Evolutionary conservation across 371 early-diverging fungal genomes (phyloP).

Genomic region (Zychaea mexicana): DNA sequence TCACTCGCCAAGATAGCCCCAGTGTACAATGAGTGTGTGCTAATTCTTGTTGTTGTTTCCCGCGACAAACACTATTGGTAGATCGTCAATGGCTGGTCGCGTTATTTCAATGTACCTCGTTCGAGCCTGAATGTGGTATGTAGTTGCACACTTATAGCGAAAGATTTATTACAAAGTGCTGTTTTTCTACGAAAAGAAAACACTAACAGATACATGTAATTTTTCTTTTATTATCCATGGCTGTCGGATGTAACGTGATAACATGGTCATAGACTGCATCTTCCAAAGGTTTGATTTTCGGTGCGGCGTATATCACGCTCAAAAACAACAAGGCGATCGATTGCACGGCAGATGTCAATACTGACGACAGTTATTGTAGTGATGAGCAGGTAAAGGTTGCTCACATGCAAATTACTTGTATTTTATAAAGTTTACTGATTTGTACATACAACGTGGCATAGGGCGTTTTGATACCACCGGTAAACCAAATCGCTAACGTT

Average conservation of each 20-base stretch:
- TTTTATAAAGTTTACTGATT: background rate
- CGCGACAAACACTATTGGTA: slow-evolving; percentile 9
- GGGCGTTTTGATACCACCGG: slow-evolving; percentile 42
- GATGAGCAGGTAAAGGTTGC: slow-evolving; percentile 35
- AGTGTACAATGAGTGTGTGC: background rate
- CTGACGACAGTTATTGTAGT: slow-evolving; percentile 6
- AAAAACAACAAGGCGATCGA: slow-evolving; percentile 34
- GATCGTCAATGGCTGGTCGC: slow-evolving; percentile 43
- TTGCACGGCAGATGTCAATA: slow-evolving; percentile 21
- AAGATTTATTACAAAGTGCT: background rate
- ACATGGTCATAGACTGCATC: slow-evolving; percentile 33
- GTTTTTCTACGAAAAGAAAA: no score
- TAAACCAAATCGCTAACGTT: slow-evolving; percentile 30
- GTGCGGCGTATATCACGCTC: slow-evolving; percentile 34
- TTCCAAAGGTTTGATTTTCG: slow-evolving; percentile 44
- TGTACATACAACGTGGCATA: slow-evolving; percentile 1
- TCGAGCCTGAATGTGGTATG: slow-evolving; percentile 42
- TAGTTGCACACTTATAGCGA: background rate
- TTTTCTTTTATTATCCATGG: no score
- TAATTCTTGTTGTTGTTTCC: background rate
- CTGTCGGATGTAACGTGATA: background rate
- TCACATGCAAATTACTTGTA: background rate
- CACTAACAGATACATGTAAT: no score
- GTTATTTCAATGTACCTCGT: slow-evolving; percentile 40
- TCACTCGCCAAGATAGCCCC: background rate